These are phyloP conservation scores for Carex scoparia DNA, from an alignment of 176 grass and related monocot species.

Conservation along the genomic window DNA sequence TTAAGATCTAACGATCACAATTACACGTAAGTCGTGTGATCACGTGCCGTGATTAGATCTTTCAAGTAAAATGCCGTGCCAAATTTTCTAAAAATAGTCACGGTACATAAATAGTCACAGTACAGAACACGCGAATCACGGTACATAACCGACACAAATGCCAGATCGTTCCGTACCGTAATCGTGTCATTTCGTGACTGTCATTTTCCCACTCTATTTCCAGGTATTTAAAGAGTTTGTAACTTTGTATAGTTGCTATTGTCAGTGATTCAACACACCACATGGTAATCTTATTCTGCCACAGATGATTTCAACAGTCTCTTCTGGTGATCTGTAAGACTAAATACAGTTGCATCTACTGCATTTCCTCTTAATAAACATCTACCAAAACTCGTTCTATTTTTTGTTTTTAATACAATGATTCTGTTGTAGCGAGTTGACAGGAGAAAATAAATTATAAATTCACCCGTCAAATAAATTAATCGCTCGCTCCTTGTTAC, in stretches of 20 bases:
- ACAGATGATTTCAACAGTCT: neutral
- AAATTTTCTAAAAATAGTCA: no score
- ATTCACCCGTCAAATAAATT: neutral
- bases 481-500: constrained; percentile 31
- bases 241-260: neutral
- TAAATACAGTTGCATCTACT: constrained; percentile 21
- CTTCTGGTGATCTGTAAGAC: neutral
- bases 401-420: neutral
- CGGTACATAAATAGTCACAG: no score
- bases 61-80: no score
- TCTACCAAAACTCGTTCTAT: neutral
- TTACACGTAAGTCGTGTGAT: no score
- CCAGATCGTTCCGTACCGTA: no score
- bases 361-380: neutral
- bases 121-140: no score
- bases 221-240: neutral
- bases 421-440: neutral
- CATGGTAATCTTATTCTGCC: neutral
- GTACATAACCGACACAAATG: no score
- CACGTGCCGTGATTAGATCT: no score
- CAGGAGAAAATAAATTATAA: constrained; percentile 1
- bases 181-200: no score
- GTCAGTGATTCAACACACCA: neutral
- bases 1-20: no score
- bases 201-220: no score